Conservation (phyloP, 2,329 filamentous ascomycete genomes). For the Zelopaecilomyces penicillatus region DNA sequence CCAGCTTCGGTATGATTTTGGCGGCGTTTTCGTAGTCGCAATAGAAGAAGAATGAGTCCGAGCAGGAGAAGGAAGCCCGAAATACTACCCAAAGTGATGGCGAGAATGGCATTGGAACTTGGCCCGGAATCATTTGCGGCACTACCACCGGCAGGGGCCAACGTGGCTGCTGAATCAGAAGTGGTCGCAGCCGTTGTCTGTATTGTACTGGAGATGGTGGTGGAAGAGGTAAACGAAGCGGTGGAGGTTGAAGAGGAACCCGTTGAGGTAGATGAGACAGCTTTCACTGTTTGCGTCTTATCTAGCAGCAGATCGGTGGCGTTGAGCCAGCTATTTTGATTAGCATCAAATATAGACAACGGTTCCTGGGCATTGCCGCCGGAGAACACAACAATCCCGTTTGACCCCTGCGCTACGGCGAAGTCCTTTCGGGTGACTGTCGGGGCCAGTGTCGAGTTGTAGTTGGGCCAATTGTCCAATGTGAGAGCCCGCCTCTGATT, state of each 20-base stretch:
- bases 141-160: slow-evolving; percentile 11
- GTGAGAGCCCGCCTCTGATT: slow-evolving; percentile 38
- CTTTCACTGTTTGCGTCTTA: slow-evolving; percentile 23
- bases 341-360: slow-evolving; percentile 69
- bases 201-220: slow-evolving; percentile 13
- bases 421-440: slow-evolving; percentile 54
- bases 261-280: slow-evolving; percentile 24
- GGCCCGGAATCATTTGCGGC: slow-evolving; percentile 23
- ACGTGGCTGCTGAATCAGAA: slow-evolving; percentile 12
- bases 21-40: slow-evolving; percentile 42
- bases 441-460: slow-evolving; percentile 69
- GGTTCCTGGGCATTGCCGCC: slow-evolving; percentile 62
- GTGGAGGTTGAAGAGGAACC: slow-evolving; percentile 21
- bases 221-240: slow-evolving; percentile 19
- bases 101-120: slow-evolving; percentile 55
- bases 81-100: slow-evolving; percentile 74
- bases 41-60: slow-evolving; percentile 60
- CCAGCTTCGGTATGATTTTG: slow-evolving; percentile 41
- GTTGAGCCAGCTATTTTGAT: slow-evolving; percentile 71
- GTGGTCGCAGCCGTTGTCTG: slow-evolving; percentile 8
- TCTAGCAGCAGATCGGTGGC: slow-evolving; percentile 53
- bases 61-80: slow-evolving; percentile 64
- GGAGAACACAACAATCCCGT: slow-evolving; percentile 67
- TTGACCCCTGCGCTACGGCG: slow-evolving; percentile 58
- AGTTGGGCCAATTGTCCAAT: slow-evolving; percentile 61